Percentiles rank a stretch among this genome's conserved stretches.
These are phyloP conservation scores for Prunus mira DNA, from an alignment of 306 rosid genomes.

Conservation along the genomic window DNA sequence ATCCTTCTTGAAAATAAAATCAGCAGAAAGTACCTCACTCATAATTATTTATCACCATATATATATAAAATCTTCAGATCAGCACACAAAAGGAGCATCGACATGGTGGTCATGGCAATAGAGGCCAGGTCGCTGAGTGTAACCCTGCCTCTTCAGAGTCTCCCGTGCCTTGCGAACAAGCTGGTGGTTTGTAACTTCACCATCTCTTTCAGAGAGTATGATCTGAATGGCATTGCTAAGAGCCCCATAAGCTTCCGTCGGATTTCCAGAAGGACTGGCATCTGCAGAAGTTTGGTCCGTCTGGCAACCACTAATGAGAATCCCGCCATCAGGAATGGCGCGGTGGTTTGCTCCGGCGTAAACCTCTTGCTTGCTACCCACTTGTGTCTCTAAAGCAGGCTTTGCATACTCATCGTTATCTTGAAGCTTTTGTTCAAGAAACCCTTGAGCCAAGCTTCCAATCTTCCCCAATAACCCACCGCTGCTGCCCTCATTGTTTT, in stretches of 20 bases:
- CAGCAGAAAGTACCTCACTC: neutral
- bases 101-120: slow-evolving; percentile 57
- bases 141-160: slow-evolving; percentile 61
- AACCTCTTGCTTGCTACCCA: slow-evolving; percentile 48
- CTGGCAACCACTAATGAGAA: slow-evolving; percentile 79
- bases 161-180: slow-evolving; percentile 55
- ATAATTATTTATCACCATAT: neutral
- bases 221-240: slow-evolving; percentile 69
- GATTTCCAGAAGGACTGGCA: slow-evolving; percentile 57
- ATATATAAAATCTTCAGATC: slow-evolving; percentile 1
- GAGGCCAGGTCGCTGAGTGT: slow-evolving; percentile 69
- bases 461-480: slow-evolving; percentile 58
- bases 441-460: slow-evolving; percentile 71
- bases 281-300: slow-evolving; percentile 76
- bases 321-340: slow-evolving; percentile 39
- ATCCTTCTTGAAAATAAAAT: neutral
- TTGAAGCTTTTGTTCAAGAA: slow-evolving; percentile 48
- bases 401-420: slow-evolving; percentile 64
- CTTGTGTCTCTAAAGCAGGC: slow-evolving; percentile 60
- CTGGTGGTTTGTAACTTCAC: slow-evolving; percentile 45
- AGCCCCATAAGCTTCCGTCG: slow-evolving; percentile 61
- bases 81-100: slow-evolving; percentile 46
- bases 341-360: slow-evolving; percentile 53
- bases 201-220: slow-evolving; percentile 44
- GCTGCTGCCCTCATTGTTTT: slow-evolving; percentile 34